phyloP scores from a whole-genome alignment of 2,329 filamentous ascomycete species.

The Hypoxylon sp. region DNA sequence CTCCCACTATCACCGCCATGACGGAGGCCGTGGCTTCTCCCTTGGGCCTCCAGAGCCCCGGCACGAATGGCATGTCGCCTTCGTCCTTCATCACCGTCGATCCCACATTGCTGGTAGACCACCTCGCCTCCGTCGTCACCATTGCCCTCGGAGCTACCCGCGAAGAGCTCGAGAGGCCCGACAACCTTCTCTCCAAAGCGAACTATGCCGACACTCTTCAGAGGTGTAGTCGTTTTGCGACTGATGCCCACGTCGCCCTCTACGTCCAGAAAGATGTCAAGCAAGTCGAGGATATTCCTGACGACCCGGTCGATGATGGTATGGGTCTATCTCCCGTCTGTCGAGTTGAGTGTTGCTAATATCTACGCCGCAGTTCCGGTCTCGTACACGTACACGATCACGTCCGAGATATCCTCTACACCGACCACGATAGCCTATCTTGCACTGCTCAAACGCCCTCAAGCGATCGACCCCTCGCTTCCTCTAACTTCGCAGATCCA shows the following conservation, averaged over 20 bases:
- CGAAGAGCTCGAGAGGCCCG: conserved; percentile 79
- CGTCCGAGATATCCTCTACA: conserved; percentile 81
- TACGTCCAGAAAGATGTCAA: conserved; percentile 88
- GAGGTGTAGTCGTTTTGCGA: conserved; percentile 87
- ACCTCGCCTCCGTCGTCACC: conserved; percentile 74
- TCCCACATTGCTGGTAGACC: conserved; percentile 73
- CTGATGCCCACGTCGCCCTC: conserved; percentile 84
- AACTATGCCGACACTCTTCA: conserved; percentile 81
- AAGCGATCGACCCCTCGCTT: conserved; percentile 82
- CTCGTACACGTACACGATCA: conserved; percentile 78
- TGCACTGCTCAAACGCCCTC: conserved; percentile 87
- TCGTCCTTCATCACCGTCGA: conserved; percentile 67
- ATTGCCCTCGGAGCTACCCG: conserved; percentile 78
- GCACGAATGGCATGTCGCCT: conserved; percentile 56
- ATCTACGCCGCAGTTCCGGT: conserved; percentile 48
- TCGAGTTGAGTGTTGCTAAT: conserved; percentile 39
- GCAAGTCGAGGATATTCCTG: conserved; percentile 59
- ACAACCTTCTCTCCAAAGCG: conserved; percentile 80
- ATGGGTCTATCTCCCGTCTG: conserved; percentile 40
- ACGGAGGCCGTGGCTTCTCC: conserved; percentile 63
- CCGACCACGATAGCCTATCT: conserved; percentile 85
- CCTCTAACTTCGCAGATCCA: conserved; percentile 89
- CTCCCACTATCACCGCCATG: conserved; percentile 40
- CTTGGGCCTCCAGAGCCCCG: conserved; percentile 50
- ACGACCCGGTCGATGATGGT: conserved; percentile 57